Evolutionary conservation across 164 flowering plant species (phyloP).

Genomic region (Cinnamomum chago): DNA sequence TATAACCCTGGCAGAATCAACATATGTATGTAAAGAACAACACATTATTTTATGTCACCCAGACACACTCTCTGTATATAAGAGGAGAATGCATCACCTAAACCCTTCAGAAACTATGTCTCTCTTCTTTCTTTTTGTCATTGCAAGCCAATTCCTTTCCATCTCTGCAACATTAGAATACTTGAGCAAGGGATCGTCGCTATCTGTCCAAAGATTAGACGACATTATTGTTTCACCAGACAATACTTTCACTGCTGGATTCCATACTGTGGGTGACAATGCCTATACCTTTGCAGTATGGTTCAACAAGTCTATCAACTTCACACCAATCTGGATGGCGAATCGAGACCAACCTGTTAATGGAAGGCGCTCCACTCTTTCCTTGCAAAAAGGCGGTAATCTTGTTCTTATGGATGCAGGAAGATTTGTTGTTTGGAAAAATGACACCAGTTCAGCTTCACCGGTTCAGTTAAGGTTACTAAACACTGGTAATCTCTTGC

Average conservation of each 20-base stretch:
- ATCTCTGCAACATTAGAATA: background rate
- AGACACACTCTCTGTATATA: background rate
- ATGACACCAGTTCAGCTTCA: slow-evolving; percentile 1
- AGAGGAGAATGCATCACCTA: too few species aligned
- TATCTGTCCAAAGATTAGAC: slow-evolving; percentile 10
- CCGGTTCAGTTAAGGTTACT: background rate
- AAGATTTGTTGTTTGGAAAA: slow-evolving; percentile 12
- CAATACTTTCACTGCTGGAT: slow-evolving; percentile 17
- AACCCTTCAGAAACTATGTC: background rate
- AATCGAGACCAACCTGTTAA: slow-evolving; percentile 25
- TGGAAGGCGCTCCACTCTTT: slow-evolving; percentile 6
- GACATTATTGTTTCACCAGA: slow-evolving; percentile 19
- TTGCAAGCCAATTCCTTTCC: background rate
- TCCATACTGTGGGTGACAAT: slow-evolving; percentile 16
- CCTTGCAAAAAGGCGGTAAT: slow-evolving; percentile 9
- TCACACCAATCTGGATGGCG: slow-evolving; percentile 21
- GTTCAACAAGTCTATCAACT: slow-evolving; percentile 12
- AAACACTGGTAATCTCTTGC: slow-evolving; percentile 1
- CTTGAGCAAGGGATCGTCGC: slow-evolving; percentile 13
- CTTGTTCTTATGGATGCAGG: slow-evolving; percentile 13
- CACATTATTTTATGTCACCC: background rate
- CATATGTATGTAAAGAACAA: background rate
- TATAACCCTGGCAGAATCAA: background rate
- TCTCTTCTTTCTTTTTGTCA: background rate
- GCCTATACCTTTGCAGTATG: slow-evolving; percentile 19